These are phyloP conservation scores for Whalleya microplaca DNA, from an alignment of 2,329 filamentous ascomycete genomes.

Conservation along the genomic window DNA sequence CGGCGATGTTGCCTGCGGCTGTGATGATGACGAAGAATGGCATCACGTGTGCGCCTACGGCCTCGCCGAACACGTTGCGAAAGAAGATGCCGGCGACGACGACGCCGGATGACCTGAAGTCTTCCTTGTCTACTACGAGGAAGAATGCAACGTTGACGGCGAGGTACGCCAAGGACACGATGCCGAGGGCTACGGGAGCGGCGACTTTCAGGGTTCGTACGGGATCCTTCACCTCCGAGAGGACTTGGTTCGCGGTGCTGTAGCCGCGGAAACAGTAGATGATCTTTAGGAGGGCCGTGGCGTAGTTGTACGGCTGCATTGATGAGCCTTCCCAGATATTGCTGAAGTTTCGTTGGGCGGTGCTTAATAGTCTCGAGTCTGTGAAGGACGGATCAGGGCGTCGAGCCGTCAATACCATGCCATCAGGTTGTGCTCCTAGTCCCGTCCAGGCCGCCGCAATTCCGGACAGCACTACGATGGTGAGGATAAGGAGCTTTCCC, in stretches of 20 bases:
- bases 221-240: slow-evolving; percentile 61
- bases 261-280: slow-evolving; percentile 60
- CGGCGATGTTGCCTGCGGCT: slow-evolving; percentile 52
- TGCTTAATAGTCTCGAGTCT: slow-evolving; percentile 32
- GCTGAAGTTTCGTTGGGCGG: slow-evolving; percentile 46
- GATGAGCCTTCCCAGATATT: slow-evolving; percentile 45
- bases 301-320: slow-evolving; percentile 46
- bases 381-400: slow-evolving; percentile 29
- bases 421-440: slow-evolving; percentile 29
- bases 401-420: slow-evolving; percentile 14
- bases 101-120: slow-evolving; percentile 56
- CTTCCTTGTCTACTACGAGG: slow-evolving; percentile 58
- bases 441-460: slow-evolving; percentile 42
- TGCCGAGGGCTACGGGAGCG: slow-evolving; percentile 56
- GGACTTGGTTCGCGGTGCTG: slow-evolving; percentile 58
- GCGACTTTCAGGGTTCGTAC: slow-evolving; percentile 61
- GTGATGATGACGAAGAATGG: slow-evolving; percentile 50
- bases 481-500: slow-evolving; percentile 53
- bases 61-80: slow-evolving; percentile 54
- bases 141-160: slow-evolving; percentile 63
- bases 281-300: slow-evolving; percentile 58
- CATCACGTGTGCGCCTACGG: slow-evolving; percentile 46
- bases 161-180: slow-evolving; percentile 60
- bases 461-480: slow-evolving; percentile 49
- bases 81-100: slow-evolving; percentile 62